Evolutionary conservation across 257 asterid species (phyloP).

Genomic region (Ophiorrhiza pumila): DNA sequence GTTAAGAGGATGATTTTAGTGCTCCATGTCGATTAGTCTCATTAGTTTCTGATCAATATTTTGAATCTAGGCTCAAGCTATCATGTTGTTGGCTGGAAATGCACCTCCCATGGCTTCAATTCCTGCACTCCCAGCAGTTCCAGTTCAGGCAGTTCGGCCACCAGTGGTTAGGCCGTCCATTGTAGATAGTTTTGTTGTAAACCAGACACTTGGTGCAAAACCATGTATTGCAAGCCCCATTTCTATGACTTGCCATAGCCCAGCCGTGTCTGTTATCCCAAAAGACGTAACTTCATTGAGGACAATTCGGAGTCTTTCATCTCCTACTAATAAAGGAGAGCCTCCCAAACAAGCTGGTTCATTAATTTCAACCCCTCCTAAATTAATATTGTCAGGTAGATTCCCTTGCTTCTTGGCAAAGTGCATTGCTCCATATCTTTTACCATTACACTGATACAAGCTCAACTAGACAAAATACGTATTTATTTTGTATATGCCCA

Average conservation of each 20-base stretch:
- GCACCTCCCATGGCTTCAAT: conserved; percentile 41
- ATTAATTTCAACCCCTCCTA: conserved; percentile 35
- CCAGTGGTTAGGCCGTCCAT: conserved; percentile 36
- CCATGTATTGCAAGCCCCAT: conserved; percentile 38
- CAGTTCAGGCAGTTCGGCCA: conserved; percentile 36
- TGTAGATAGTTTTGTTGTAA: conserved; percentile 37
- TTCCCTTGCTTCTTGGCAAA: neutral
- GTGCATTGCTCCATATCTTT: neutral
- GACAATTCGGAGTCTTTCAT: conserved; percentile 27
- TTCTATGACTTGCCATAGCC: conserved; percentile 28
- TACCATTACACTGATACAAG: neutral
- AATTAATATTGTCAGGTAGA: conserved; percentile 50
- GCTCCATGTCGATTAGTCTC: neutral
- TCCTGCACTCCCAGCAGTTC: conserved; percentile 37
- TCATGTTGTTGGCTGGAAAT: conserved; percentile 88
- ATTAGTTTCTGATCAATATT: conserved; percentile 1
- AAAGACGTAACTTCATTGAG: conserved; percentile 26
- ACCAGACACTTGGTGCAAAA: conserved; percentile 32
- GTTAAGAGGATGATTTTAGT: conserved; percentile 1
- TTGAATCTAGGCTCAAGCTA: conserved; percentile 77
- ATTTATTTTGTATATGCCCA: neutral
- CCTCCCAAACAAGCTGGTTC: conserved; percentile 36
- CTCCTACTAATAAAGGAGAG: conserved; percentile 37
- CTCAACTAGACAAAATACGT: neutral
- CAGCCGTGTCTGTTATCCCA: conserved; percentile 24